Base-by-base conservation (phyloP, 805 yeast genomes). In the Saccharomycopsis sp. region DNA sequence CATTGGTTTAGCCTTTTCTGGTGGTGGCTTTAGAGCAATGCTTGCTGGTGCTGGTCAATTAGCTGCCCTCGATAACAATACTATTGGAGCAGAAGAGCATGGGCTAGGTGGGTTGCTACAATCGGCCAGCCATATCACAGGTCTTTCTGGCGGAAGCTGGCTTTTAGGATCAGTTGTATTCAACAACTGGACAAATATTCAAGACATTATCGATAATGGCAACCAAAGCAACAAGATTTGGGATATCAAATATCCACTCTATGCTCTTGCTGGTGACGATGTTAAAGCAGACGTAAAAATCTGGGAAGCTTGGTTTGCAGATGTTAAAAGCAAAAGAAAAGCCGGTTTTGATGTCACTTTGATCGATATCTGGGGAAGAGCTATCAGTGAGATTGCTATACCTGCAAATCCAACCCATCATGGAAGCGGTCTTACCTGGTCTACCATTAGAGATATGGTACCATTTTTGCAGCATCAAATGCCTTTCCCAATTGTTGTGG, bases 1-100 rank as follows among this genome's bases (percentile, higher is more conserved):
- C 55, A 74, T 86, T 50, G 91, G 82, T 2, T 64, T 80, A 34
- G 84, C 90, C 2, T 82, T 84, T 63, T 78, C 89, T 14, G 97
- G 97, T 51, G 97, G 97, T 66, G 96, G 97, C 2, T 90, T 87
- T 69, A 78, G 97, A 61, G 95, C 97, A 29, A 87, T 90, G 89
- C 72, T 90, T 51, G 73, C 77, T 57, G 96, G 96, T 1, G 96
- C 96, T 15, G 97, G 96, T 40, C 82, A 84, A 67, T 72, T 90
- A 20, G 75, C 91, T 0, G 96, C 92, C 0, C 71, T 88, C 60
- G 97, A 90, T 68, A 81, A 83, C 65, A 75, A 95, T 63, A 84
- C 94, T 1, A 70, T 65, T 5, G 79, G 78, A 57, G 76, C 83
- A 12, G 74, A 82, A 2, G 73, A 72, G 24, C 75, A 76, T 5